A percentile compares a stretch with the other conserved stretches of the same genome.
phyloP scores from a whole-genome alignment of 345 rosid species.

The Arabidopsis suecica region DNA sequence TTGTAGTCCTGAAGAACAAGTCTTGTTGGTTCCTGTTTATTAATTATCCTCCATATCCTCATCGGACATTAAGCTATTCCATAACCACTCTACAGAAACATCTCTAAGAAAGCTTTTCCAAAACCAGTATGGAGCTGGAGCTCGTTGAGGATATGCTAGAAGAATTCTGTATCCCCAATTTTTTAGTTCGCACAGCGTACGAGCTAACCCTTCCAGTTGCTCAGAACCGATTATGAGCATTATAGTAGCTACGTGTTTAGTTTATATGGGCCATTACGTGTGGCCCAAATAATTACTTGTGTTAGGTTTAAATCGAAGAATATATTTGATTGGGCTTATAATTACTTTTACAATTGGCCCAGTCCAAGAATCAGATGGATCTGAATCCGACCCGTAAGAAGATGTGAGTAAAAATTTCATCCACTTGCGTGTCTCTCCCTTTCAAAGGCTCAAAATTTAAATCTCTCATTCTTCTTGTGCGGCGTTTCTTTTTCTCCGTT shows the following conservation, averaged over 20 bases:
- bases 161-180: background rate
- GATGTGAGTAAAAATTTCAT: constrained; percentile 4
- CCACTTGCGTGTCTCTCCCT: background rate
- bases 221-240: background rate
- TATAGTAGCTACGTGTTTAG: background rate
- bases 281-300: too few relatives aligned
- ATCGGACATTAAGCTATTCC: too few relatives aligned
- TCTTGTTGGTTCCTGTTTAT: too few relatives aligned
- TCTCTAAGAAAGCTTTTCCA: too few relatives aligned
- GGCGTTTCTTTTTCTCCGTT: constrained; percentile 20
- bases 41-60: background rate
- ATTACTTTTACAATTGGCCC: too few relatives aligned
- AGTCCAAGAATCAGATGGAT: background rate
- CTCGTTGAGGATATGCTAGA: background rate
- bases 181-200: background rate
- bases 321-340: too few relatives aligned
- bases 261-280: too few relatives aligned
- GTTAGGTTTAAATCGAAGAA: too few relatives aligned
- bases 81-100: too few relatives aligned
- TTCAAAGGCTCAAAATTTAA: constrained; percentile 32
- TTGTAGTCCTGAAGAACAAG: too few relatives aligned
- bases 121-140: too few relatives aligned
- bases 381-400: constrained; percentile 10
- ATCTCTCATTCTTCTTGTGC: constrained; percentile 22
- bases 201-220: too few relatives aligned